Evolutionary conservation across 2,329 filamentous ascomycete genomes (phyloP).

Genomic region (Periglandula ipomoeae): DNA sequence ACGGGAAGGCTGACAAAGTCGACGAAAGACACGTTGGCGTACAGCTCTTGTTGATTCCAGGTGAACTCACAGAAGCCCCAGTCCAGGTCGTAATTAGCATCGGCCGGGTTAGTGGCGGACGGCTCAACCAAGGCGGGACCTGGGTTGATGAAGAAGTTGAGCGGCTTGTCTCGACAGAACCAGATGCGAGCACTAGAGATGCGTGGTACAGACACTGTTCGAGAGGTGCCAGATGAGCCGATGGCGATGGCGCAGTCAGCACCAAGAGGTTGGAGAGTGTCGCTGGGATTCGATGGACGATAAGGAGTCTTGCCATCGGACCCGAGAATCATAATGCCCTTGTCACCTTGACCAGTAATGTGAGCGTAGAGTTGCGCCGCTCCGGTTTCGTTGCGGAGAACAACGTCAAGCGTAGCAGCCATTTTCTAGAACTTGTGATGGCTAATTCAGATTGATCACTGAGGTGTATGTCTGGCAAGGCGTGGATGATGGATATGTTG

Average conservation of each 20-base stretch:
- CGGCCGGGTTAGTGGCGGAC: constrained; percentile 55
- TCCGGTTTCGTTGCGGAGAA: constrained; percentile 55
- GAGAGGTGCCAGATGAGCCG: constrained; percentile 50
- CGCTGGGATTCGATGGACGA: constrained; percentile 50
- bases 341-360: constrained; percentile 55
- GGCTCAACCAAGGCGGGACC: constrained; percentile 68
- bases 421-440: no score
- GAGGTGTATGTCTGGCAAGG: no score
- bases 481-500: no score
- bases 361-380: constrained; percentile 53
- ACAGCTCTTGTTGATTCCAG: constrained; percentile 51
- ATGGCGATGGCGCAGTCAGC: constrained; percentile 55
- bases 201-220: constrained; percentile 56
- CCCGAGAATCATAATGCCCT: constrained; percentile 51
- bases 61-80: constrained; percentile 67
- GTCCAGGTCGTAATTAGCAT: constrained; percentile 50
- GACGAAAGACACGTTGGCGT: constrained; percentile 63
- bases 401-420: constrained; percentile 40
- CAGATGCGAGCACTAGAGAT: constrained; percentile 64
- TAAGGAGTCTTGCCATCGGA: constrained; percentile 58
- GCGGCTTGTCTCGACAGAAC: constrained; percentile 51
- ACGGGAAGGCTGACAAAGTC: constrained; percentile 66
- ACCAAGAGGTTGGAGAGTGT: constrained; percentile 39
- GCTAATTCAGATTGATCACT: no score
- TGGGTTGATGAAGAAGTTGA: constrained; percentile 63